Percentiles rank a stretch among this genome's conserved stretches.
These are phyloP conservation scores for Cryphonectria japonica DNA, from an alignment of 2,329 filamentous ascomycete species.

Conservation along the genomic window DNA sequence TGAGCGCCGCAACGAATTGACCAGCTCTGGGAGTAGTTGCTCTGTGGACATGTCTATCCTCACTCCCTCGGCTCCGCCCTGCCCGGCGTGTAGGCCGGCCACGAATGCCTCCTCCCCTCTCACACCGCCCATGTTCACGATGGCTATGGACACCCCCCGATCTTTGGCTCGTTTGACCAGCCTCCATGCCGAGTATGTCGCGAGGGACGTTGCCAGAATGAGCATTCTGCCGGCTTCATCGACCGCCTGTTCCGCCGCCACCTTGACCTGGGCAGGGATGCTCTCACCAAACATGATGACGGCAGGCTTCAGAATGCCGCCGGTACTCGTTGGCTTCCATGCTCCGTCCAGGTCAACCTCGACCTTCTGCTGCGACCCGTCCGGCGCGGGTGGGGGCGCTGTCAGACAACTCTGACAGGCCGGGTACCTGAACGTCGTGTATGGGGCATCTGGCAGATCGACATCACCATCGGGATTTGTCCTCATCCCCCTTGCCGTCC, in stretches of 20 bases:
- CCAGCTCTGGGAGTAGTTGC: slow-evolving; percentile 59
- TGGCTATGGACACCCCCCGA: slow-evolving; percentile 80
- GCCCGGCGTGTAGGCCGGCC: slow-evolving; percentile 53
- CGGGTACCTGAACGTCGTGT: slow-evolving; percentile 89
- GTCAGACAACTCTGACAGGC: slow-evolving; percentile 80
- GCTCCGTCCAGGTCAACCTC: slow-evolving; percentile 80
- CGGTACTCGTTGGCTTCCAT: slow-evolving; percentile 67
- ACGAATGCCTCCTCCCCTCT: slow-evolving; percentile 79
- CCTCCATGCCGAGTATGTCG: slow-evolving; percentile 94
- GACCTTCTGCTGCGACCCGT: slow-evolving; percentile 62
- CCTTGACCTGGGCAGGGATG: slow-evolving; percentile 71
- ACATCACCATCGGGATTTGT: slow-evolving; percentile 95
- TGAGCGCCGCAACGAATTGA: slow-evolving; percentile 51
- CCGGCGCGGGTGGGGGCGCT: slow-evolving; percentile 58
- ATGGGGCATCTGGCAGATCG: slow-evolving; percentile 83
- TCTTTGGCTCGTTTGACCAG: slow-evolving; percentile 83
- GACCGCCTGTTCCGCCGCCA: slow-evolving; percentile 76
- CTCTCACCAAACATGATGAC: slow-evolving; percentile 97
- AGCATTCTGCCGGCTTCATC: slow-evolving; percentile 76
- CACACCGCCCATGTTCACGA: slow-evolving; percentile 86
- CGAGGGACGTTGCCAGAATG: slow-evolving; percentile 85
- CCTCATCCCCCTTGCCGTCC: slow-evolving; percentile 70
- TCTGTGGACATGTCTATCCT: slow-evolving; percentile 63
- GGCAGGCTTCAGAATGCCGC: slow-evolving; percentile 86
- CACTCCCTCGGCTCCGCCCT: slow-evolving; percentile 56